Evolutionary conservation across 148 eudicot genomes (phyloP).

Genomic region (Spergularia marina): DNA sequence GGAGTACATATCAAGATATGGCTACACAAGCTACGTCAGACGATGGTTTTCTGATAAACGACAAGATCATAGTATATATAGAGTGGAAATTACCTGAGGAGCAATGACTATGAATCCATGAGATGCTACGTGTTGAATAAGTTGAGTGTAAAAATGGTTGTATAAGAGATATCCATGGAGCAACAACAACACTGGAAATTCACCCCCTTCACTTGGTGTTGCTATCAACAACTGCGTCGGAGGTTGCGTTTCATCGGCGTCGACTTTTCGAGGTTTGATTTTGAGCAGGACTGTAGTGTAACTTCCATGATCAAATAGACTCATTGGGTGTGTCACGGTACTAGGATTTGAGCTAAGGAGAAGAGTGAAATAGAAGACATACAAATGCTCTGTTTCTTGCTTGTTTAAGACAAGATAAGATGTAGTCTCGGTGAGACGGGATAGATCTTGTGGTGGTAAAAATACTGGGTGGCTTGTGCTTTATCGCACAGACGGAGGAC

Average conservation of each 20-base stretch:
- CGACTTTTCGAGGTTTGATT: slow-evolving; percentile 26
- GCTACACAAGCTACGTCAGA: too few species aligned
- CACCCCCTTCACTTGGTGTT: slow-evolving; percentile 42
- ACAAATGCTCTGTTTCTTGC: too few species aligned
- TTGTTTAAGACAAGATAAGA: too few species aligned
- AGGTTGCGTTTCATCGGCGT: slow-evolving; percentile 18
- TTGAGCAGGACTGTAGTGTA: slow-evolving; percentile 31
- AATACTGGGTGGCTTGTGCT: too few species aligned
- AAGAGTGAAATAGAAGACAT: background rate
- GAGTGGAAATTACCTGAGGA: slow-evolving; percentile 53
- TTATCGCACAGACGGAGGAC: too few species aligned
- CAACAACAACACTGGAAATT: slow-evolving; percentile 49
- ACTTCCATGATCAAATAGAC: slow-evolving; percentile 43
- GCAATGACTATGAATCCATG: slow-evolving; percentile 82
- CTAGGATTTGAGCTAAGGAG: background rate
- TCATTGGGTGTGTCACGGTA: background rate
- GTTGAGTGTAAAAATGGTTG: slow-evolving; percentile 69
- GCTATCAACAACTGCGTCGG: slow-evolving; percentile 55
- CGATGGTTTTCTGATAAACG: too few species aligned
- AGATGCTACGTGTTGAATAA: slow-evolving; percentile 63
- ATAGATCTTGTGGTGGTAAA: too few species aligned
- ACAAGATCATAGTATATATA: background rate
- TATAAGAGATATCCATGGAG: slow-evolving; percentile 68
- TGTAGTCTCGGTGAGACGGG: too few species aligned
- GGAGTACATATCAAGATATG: too few species aligned